Evolutionary conservation across 345 rosid genomes (phyloP).

Genomic region (Citrus glauca): DNA sequence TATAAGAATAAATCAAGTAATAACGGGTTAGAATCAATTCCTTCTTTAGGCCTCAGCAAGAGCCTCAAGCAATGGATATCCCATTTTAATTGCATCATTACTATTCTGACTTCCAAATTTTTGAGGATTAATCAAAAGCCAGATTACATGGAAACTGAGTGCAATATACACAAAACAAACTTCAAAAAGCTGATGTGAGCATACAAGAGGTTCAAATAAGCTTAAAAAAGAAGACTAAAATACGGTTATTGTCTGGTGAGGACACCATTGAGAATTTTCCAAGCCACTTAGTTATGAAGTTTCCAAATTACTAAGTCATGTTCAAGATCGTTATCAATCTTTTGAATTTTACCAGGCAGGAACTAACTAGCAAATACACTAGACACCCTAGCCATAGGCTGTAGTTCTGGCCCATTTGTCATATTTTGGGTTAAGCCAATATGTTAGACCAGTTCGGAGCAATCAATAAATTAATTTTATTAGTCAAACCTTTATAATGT

Average conservation of each 20-base stretch:
- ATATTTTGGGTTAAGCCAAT: not conserved
- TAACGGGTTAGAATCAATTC: not conserved
- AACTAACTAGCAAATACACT: not conserved
- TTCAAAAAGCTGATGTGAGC: not conserved
- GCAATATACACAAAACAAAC: not conserved
- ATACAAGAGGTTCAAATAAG: not conserved
- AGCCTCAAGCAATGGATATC: not conserved
- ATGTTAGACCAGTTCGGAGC: not conserved
- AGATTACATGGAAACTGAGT: not conserved
- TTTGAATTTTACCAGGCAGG: not conserved
- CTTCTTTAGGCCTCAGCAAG: not conserved
- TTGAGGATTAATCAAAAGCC: not conserved
- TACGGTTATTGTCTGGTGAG: not conserved
- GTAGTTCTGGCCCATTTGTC: not conserved
- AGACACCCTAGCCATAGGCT: not conserved
- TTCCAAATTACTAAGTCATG: not conserved
- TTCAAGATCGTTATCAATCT: not conserved
- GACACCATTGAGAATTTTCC: not conserved
- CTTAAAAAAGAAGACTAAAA: not conserved
- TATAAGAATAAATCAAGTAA: slow-evolving; percentile 1
- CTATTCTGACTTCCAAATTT: not conserved
- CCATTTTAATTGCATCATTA: not conserved
- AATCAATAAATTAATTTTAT: not conserved
- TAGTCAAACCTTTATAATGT: not conserved
- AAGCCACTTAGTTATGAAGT: not conserved